These are phyloP conservation scores for Inga oerstediana DNA, from an alignment of 306 rosid genomes.

Conservation along the genomic window DNA sequence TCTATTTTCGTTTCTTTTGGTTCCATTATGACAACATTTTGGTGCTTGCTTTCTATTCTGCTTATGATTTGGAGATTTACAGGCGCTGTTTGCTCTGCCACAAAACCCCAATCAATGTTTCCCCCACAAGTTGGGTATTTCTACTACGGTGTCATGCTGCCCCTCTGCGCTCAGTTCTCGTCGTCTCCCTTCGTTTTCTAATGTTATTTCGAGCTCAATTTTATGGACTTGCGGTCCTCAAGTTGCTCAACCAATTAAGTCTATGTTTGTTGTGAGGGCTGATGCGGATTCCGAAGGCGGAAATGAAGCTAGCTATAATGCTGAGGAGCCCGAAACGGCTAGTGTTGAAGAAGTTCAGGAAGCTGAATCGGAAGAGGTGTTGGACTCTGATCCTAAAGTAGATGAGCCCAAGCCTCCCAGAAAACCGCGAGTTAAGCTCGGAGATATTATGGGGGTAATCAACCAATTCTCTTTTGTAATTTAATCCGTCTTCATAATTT, in stretches of 20 bases:
- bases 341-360: slow-evolving; percentile 44
- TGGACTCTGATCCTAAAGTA: slow-evolving; percentile 42
- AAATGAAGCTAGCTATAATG: slow-evolving; percentile 35
- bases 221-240: slow-evolving; percentile 51
- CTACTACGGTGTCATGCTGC: slow-evolving; percentile 39
- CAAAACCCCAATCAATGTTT: slow-evolving; percentile 49
- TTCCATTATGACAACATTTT: neutral
- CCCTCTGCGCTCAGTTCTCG: slow-evolving; percentile 34
- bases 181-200: slow-evolving; percentile 39
- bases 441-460: slow-evolving; percentile 96
- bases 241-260: slow-evolving; percentile 33
- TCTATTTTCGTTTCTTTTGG: slow-evolving; percentile 9
- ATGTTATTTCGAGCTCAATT: slow-evolving; percentile 48
- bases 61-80: slow-evolving; percentile 28
- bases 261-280: slow-evolving; percentile 57
- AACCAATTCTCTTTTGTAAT: neutral
- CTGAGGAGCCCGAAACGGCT: slow-evolving; percentile 35
- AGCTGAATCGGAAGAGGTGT: slow-evolving; percentile 33
- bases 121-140: slow-evolving; percentile 44
- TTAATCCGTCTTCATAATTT: neutral
- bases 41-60: neutral
- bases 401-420: slow-evolving; percentile 56
- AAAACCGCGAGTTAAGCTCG: slow-evolving; percentile 83
- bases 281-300: slow-evolving; percentile 54
- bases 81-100: slow-evolving; percentile 56